A percentile compares a stretch with the other conserved stretches of the same genome.
Evolutionary conservation across 345 rosid genomes (phyloP).

Genomic region (Rubroshorea leprosula): DNA sequence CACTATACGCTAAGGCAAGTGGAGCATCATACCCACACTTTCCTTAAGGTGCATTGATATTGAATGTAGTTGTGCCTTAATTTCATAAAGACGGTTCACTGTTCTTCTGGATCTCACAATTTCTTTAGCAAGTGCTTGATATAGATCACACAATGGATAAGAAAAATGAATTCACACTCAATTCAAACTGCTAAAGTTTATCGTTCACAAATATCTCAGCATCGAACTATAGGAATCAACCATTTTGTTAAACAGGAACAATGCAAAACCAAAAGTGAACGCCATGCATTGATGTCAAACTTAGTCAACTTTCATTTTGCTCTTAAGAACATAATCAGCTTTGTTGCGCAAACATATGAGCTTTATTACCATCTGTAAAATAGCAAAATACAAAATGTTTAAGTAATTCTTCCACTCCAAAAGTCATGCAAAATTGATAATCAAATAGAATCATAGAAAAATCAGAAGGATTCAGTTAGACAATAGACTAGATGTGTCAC

Average conservation of each 20-base stretch:
- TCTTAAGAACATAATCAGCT: too few species aligned
- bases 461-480: neutral
- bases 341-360: too few species aligned
- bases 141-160: slow-evolving; percentile 9
- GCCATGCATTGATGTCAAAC: too few species aligned
- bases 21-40: slow-evolving; percentile 65
- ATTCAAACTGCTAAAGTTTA: too few species aligned
- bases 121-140: slow-evolving; percentile 83
- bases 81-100: slow-evolving; percentile 75
- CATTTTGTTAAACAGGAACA: too few species aligned
- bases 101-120: slow-evolving; percentile 79
- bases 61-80: slow-evolving; percentile 90
- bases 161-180: neutral
- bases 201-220: too few species aligned
- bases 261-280: too few species aligned
- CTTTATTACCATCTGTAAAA: too few species aligned
- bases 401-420: slow-evolving; percentile 2
- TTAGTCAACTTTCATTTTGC: too few species aligned
- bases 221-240: too few species aligned
- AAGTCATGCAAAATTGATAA: neutral
- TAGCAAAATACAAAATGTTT: neutral
- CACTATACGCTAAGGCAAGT: neutral
- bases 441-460: neutral
- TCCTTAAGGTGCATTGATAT: slow-evolving; percentile 96
- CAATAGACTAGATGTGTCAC: too few species aligned